Conservation (phyloP, 169 alveolate genomes). For the Babesia bigemina region DNA sequence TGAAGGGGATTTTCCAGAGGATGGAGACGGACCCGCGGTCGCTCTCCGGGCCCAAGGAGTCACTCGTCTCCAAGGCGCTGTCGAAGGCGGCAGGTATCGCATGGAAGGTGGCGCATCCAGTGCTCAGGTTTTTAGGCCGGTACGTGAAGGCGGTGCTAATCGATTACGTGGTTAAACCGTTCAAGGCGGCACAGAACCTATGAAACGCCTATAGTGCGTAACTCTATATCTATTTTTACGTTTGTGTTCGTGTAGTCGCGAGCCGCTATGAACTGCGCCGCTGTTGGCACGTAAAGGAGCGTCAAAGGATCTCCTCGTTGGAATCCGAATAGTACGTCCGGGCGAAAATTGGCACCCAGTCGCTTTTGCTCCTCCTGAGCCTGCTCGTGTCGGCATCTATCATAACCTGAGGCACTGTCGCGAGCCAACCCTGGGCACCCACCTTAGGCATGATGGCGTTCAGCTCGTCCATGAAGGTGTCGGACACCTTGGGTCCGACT, state of each 20-base stretch:
- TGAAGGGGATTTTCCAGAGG: conserved; percentile 18
- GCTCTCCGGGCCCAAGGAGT: background rate
- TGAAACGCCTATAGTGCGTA: no score
- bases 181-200: background rate
- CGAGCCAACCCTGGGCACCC: background rate
- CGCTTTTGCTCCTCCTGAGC: conserved; percentile 69
- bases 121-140: background rate
- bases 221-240: no score
- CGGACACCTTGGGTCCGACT: conserved; percentile 83
- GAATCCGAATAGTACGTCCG: conserved; percentile 66
- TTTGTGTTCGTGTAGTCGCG: no score
- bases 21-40: conserved; percentile 51
- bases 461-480: conserved; percentile 77
- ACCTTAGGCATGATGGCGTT: conserved; percentile 79
- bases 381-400: conserved; percentile 78
- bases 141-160: background rate
- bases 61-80: background rate
- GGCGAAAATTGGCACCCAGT: conserved; percentile 76
- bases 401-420: conserved; percentile 43
- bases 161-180: background rate
- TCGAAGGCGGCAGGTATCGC: background rate
- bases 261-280: no score
- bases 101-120: background rate
- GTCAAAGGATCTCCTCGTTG: conserved; percentile 74
- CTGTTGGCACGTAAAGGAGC: background rate